These are phyloP conservation scores for Nicotiana obtusifolia DNA, from an alignment of 257 asterid genomes.

Conservation along the genomic window DNA sequence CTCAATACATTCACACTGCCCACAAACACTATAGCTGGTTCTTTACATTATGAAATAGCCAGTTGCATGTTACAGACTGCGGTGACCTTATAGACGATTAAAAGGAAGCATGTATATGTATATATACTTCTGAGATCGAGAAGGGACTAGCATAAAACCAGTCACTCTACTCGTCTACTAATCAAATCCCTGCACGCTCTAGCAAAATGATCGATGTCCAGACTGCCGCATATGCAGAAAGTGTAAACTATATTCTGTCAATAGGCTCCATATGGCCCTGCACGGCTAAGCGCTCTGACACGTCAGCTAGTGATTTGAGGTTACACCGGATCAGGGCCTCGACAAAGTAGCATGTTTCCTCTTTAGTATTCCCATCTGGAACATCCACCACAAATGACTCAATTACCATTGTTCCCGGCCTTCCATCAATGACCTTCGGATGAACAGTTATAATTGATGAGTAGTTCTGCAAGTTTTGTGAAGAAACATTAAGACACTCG, in stretches of 20 bases:
- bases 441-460: conserved; percentile 69
- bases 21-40: conserved; percentile 23
- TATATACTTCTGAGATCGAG: conserved; percentile 28
- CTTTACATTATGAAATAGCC: conserved; percentile 8
- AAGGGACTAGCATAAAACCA: conserved; percentile 32
- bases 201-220: conserved; percentile 19
- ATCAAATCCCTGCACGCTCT: conserved; percentile 13
- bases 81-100: conserved; percentile 9
- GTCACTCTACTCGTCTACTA: conserved; percentile 36
- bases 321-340: conserved; percentile 89
- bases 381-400: conserved; percentile 87
- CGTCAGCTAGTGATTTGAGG: conserved; percentile 81
- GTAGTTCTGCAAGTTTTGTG: conserved; percentile 55
- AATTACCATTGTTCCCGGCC: conserved; percentile 73
- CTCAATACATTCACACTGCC: conserved; percentile 21
- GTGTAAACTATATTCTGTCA: conserved; percentile 23
- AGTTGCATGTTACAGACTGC: neutral
- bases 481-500: neutral
- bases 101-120: conserved; percentile 8
- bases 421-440: conserved; percentile 68
- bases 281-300: conserved; percentile 62
- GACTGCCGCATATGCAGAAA: neutral
- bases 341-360: conserved; percentile 72
- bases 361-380: conserved; percentile 81
- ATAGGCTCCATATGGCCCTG: conserved; percentile 58